Percentiles rank a stretch among this genome's conserved stretches.
These are phyloP conservation scores for Tricholoma bakamatsutake DNA, from an alignment of 768 basidiomycete species.

Conservation along the genomic window DNA sequence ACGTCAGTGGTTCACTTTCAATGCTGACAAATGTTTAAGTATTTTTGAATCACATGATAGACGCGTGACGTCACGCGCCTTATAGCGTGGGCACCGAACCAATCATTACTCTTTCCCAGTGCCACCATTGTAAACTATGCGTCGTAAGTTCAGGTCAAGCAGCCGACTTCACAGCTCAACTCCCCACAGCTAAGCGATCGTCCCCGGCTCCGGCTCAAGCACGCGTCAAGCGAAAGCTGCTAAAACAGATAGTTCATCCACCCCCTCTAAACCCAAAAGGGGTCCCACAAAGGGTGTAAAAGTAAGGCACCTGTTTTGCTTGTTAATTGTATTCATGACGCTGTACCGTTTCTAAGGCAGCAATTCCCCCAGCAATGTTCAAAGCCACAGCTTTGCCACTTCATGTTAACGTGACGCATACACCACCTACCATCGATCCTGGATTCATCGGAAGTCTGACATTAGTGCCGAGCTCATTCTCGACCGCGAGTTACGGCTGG, in stretches of 20 bases:
- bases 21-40: no score
- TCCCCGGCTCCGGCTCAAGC: slow-evolving; percentile 31
- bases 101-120: neutral
- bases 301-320: slow-evolving; percentile 25
- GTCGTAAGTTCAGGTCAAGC: slow-evolving; percentile 3
- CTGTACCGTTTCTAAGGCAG: slow-evolving; percentile 26
- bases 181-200: slow-evolving; percentile 38
- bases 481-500: slow-evolving; percentile 82
- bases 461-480: slow-evolving; percentile 54
- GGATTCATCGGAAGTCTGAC: slow-evolving; percentile 55
- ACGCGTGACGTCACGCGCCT: slow-evolving; percentile 19
- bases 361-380: slow-evolving; percentile 46
- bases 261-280: slow-evolving; percentile 27
- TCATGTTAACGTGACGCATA: slow-evolving; percentile 58
- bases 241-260: slow-evolving; percentile 34
- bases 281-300: slow-evolving; percentile 40
- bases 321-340: slow-evolving; percentile 3
- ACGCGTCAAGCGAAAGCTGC: slow-evolving; percentile 46
- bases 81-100: neutral
- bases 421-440: slow-evolving; percentile 52
- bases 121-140: slow-evolving; percentile 6
- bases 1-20: no score
- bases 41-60: neutral
- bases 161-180: neutral
- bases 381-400: slow-evolving; percentile 64